Evolutionary conservation across 176 grass and related monocot species (phyloP), one percentile per base, ranked within the genome.

Genomic region (Tillandsia fasciculata): DNA sequence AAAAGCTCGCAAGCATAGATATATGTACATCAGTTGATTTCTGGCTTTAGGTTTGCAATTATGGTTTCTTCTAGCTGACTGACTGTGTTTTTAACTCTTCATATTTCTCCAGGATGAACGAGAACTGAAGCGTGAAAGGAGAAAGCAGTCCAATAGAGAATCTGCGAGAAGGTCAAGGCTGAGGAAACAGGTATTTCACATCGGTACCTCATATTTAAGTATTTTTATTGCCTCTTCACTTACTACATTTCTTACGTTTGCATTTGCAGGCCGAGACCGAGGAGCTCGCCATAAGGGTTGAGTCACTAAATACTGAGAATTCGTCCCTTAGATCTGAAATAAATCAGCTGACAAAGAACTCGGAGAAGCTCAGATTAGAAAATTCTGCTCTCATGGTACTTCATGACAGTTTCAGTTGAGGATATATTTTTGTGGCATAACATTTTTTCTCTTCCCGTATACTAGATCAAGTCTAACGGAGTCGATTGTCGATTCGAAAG

Each of bases 141-240:
- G 86, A 71, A 92, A 92, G 68, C 90, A 88, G 74, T 92, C 90
- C 26, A 92, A 92, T 61, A 75, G 90, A 72, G 92, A 91, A 18
- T 96, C 92, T 26, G 92, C 92, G 50, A 77, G 88, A 57, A 78
- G 92, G 49, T 96, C 92, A 77, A 91, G 92, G 75, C 57, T 96
- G 65, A 80, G 88, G 79, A 96, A 96, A 64, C 85, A 96, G 88
- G 88, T 96, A 74, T 54, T 2, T 9, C 48, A 70, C 10, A 52
- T 12, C 13, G 20, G 20, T 12, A 70, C 26, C 8, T 28, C 52
- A 18, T 18, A 15, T 18, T 15, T 61, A 23, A 69, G 3, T 29
- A 1, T 58, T 8, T 56, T 18, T 64, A 15, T 53, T 64, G 72
- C 23, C 26, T 11, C 24, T 67, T 58, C 54, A 54, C 50, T 65